Evolutionary conservation across 2,329 filamentous ascomycete genomes (phyloP), one percentile per base, ranked within the genome.

Genomic region (Aspergillus quadricinctus): DNA sequence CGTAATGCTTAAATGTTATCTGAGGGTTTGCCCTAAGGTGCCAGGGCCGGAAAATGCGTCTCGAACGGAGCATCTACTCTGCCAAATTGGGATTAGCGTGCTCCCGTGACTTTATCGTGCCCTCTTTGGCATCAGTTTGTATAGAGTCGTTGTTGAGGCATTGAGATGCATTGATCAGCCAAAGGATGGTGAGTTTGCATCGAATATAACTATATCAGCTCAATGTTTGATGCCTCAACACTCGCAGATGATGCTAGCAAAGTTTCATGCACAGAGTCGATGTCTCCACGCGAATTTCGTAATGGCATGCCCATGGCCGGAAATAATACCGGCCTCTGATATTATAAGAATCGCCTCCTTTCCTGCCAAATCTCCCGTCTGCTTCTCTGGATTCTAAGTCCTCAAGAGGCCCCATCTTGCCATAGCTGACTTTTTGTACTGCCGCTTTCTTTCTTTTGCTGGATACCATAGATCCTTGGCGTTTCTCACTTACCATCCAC

Each of bases 271-370:
- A 46, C 48, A 52, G 29, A 45, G 46, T 55, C 46, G 58, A 60
- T 56, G 59, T 65, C 59, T 66, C 64, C 67, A 67, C 65, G 62
- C 60, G 49, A 40, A 25, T 73, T 72, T 68, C 66, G 72, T 74
- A 73, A 72, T 75, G 65, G 62, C 63, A 64, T 59, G 60, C 62
- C 61, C 63, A 72, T 46, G 74, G 74, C 74, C 74, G 74, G 74
- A 72, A 77, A 75, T 72, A 67, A 74, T 75, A 72, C 75, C 75
- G 74, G 74, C 74, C 74, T 75, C 73, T 64, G 60, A 66, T 61
- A 67, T 75, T 76, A 76, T 76, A 77, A 76, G 68, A 72, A 68
- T 68, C 59, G 58, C 59, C 62, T 69, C 58, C 59, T 65, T 61
- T 65, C 69, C 70, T 65, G 64, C 65, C 61, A 54, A 64, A 66